These are phyloP conservation scores for Verticillium alfalfae DNA, from an alignment of 2,329 filamentous ascomycete species.

Conservation along the genomic window DNA sequence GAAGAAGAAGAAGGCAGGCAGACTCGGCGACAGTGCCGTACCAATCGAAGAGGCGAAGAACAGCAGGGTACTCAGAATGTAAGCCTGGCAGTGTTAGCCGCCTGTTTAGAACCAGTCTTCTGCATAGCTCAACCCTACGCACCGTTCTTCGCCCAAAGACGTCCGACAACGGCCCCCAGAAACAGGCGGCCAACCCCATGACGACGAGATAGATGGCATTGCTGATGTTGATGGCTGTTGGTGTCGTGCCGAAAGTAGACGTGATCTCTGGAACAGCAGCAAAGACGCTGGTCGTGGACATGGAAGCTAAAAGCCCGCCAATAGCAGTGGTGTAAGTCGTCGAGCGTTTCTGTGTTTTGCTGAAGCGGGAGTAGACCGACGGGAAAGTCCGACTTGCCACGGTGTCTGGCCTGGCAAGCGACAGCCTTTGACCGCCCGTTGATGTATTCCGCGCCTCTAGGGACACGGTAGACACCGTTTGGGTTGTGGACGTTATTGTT, in stretches of 20 bases:
- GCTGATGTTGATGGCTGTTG: slow-evolving; percentile 64
- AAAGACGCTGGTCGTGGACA: slow-evolving; percentile 68
- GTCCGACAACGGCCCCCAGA: slow-evolving; percentile 69
- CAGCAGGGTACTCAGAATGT: slow-evolving; percentile 52
- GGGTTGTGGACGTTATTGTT: background rate
- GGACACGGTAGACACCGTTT: background rate
- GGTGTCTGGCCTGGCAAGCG: background rate
- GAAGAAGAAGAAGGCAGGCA: slow-evolving; percentile 68
- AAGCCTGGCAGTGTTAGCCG: slow-evolving; percentile 34
- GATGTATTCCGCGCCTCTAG: background rate
- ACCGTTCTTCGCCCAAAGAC: slow-evolving; percentile 56
- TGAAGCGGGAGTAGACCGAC: slow-evolving; percentile 2
- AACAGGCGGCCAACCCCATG: slow-evolving; percentile 65
- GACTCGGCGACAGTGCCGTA: slow-evolving; percentile 65
- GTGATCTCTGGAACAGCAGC: slow-evolving; percentile 72
- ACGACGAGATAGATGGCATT: slow-evolving; percentile 69
- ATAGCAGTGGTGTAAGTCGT: slow-evolving; percentile 14
- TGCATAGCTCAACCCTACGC: slow-evolving; percentile 17
- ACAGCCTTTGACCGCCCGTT: background rate
- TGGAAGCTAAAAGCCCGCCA: slow-evolving; percentile 64
- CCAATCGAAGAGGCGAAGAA: slow-evolving; percentile 66
- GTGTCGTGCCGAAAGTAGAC: slow-evolving; percentile 56
- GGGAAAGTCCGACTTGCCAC: background rate
- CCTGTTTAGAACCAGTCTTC: background rate
- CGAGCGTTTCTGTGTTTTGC: slow-evolving; percentile 2